Evolutionary conservation across 2,329 filamentous ascomycete genomes (phyloP).

Genomic region (Aureobasidium zeae): DNA sequence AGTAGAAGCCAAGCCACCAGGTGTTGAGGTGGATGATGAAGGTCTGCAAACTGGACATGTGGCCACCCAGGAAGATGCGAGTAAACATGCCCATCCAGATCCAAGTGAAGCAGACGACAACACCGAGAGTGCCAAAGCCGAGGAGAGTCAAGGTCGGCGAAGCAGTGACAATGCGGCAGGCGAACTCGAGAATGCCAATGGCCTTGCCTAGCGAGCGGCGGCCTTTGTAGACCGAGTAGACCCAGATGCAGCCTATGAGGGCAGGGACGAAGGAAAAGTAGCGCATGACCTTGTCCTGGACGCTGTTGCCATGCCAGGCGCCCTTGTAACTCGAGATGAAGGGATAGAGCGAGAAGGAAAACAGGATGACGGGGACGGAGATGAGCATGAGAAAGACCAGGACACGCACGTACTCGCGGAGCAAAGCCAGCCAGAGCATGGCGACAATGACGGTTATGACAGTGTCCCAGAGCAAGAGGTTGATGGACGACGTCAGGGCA

Average conservation of each 20-base stretch:
- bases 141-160: slow-evolving; percentile 75
- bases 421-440: slow-evolving; percentile 77
- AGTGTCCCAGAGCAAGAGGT: slow-evolving; percentile 84
- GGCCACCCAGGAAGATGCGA: slow-evolving; percentile 85
- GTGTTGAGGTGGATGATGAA: slow-evolving; percentile 82
- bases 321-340: slow-evolving; percentile 84
- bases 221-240: slow-evolving; percentile 72
- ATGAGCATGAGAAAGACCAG: slow-evolving; percentile 72
- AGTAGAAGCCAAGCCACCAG: slow-evolving; percentile 92
- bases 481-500: slow-evolving; percentile 74
- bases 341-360: slow-evolving; percentile 85
- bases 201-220: slow-evolving; percentile 74
- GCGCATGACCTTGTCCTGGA: slow-evolving; percentile 86
- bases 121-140: slow-evolving; percentile 66
- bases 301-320: slow-evolving; percentile 57
- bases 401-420: slow-evolving; percentile 80
- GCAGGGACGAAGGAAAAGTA: slow-evolving; percentile 74
- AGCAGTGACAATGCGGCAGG: slow-evolving; percentile 74
- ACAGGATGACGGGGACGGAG: slow-evolving; percentile 74
- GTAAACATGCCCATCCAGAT: slow-evolving; percentile 95
- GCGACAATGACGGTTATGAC: slow-evolving; percentile 82
- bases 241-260: slow-evolving; percentile 64
- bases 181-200: slow-evolving; percentile 84
- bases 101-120: slow-evolving; percentile 87
- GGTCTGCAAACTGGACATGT: slow-evolving; percentile 51